Evolutionary conservation across 805 yeast species (phyloP).

Genomic region (Cyberlindnera xishuangbannaensis): DNA sequence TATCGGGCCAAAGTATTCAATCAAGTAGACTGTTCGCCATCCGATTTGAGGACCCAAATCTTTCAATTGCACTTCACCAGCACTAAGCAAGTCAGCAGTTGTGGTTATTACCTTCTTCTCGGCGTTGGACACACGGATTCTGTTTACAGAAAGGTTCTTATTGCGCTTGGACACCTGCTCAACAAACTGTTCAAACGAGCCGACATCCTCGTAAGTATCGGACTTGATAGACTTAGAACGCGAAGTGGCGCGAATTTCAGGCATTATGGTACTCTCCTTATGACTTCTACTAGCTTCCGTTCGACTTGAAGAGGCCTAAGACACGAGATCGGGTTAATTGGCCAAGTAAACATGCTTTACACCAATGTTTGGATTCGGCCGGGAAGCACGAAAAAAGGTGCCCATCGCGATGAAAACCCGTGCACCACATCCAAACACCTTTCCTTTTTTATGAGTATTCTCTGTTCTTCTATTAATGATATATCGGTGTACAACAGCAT

Average conservation of each 20-base stretch:
- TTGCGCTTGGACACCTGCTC: constrained; percentile 39
- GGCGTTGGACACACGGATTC: constrained; percentile 46
- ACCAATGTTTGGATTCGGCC: too few species aligned
- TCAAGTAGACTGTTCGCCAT: constrained; percentile 84
- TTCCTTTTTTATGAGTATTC: too few species aligned
- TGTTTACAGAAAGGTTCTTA: constrained; percentile 37
- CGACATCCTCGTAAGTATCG: constrained; percentile 29
- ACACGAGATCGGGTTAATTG: too few species aligned
- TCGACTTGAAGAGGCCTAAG: too few species aligned
- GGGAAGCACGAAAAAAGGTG: too few species aligned
- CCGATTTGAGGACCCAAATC: constrained; percentile 91
- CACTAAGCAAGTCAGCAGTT: constrained; percentile 12
- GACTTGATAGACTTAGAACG: constrained; percentile 55
- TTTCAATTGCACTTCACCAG: constrained; percentile 52
- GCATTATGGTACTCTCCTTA: too few species aligned
- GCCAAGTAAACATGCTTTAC: too few species aligned
- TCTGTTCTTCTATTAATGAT: too few species aligned
- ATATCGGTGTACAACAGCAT: too few species aligned
- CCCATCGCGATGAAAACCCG: too few species aligned
- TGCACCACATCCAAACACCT: too few species aligned
- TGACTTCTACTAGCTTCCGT: too few species aligned
- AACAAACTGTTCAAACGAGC: constrained; percentile 36
- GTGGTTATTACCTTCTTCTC: constrained; percentile 16
- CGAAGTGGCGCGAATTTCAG: constrained; percentile 42
- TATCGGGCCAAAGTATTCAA: constrained; percentile 90